Conservation (phyloP, 2,329 filamentous ascomycete genomes). For the Allantophomopsis cytisporea region DNA sequence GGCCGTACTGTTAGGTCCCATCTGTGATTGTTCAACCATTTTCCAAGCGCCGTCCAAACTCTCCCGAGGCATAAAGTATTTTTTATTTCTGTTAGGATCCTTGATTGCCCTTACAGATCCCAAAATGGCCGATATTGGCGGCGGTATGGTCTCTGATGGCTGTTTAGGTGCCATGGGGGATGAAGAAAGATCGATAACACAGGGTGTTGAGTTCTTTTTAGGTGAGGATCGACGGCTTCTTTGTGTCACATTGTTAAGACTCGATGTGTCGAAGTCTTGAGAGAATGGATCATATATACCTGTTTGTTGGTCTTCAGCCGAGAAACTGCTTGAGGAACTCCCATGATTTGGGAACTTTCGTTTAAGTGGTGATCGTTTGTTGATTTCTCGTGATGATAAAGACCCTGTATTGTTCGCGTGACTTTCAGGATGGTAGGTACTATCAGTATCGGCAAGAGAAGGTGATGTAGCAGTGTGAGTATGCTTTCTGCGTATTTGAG, state of each 20-base stretch:
- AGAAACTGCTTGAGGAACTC: too few relatives aligned
- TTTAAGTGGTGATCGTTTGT: too few relatives aligned
- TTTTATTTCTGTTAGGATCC: constrained; percentile 5
- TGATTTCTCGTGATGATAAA: too few relatives aligned
- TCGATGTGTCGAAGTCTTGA: not conserved
- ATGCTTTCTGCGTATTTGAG: too few relatives aligned
- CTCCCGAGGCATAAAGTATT: constrained; percentile 16
- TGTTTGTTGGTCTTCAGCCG: not conserved
- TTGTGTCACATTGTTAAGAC: not conserved
- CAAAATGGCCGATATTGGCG: not conserved
- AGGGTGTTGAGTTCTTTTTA: not conserved
- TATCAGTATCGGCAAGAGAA: too few relatives aligned
- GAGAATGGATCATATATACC: not conserved
- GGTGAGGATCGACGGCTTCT: not conserved
- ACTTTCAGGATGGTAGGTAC: too few relatives aligned
- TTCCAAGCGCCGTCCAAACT: constrained; percentile 21
- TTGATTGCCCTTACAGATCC: not conserved
- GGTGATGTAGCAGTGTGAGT: too few relatives aligned
- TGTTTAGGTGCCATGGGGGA: not conserved
- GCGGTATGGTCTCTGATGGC: not conserved
- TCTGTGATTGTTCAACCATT: constrained; percentile 10
- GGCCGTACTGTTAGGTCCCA: not conserved
- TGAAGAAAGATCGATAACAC: not conserved
- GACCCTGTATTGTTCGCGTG: too few relatives aligned
- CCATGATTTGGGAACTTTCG: too few relatives aligned